Conservation (phyloP, 805 yeast genomes). For the Wickerhamiella australiensis region DNA sequence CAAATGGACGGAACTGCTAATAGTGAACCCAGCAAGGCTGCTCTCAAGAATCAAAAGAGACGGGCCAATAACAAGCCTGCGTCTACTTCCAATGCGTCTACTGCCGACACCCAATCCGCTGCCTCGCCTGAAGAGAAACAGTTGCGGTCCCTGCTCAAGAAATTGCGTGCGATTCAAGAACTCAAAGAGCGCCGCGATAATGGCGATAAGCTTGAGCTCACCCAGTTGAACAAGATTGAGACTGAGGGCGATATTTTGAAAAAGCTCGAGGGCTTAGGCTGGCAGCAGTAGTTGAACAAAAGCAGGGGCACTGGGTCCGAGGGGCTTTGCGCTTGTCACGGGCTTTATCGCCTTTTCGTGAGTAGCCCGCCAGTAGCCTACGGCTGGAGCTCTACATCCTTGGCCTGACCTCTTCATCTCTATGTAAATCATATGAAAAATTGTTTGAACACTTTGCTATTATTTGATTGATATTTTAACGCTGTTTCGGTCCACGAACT, state of each 20-base stretch:
- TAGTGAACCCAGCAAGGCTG: constrained; percentile 44
- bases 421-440: too few relatives aligned
- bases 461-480: too few relatives aligned
- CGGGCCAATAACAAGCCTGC: constrained; percentile 32
- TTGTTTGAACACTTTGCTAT: too few relatives aligned
- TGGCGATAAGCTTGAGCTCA: constrained; percentile 81
- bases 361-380: too few relatives aligned
- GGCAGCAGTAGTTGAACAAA: constrained; percentile 28
- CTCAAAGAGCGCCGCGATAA: constrained; percentile 72
- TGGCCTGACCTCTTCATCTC: too few relatives aligned
- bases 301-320: too few relatives aligned
- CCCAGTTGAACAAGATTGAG: constrained; percentile 78
- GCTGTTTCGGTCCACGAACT: too few relatives aligned
- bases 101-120: constrained; percentile 32
- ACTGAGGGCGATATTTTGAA: constrained; percentile 72
- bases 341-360: too few relatives aligned
- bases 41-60: constrained; percentile 66
- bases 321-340: too few relatives aligned
- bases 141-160: constrained; percentile 78
- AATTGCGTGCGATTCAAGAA: constrained; percentile 88
- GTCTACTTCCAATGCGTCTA: constrained; percentile 12
- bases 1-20: constrained; percentile 26
- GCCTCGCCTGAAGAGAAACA: constrained; percentile 74
- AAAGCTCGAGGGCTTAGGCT: constrained; percentile 69
- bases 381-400: too few relatives aligned